These are phyloP conservation scores for Rhododendron simsii DNA, from an alignment of 148 eudicot genomes.

Conservation along the genomic window DNA sequence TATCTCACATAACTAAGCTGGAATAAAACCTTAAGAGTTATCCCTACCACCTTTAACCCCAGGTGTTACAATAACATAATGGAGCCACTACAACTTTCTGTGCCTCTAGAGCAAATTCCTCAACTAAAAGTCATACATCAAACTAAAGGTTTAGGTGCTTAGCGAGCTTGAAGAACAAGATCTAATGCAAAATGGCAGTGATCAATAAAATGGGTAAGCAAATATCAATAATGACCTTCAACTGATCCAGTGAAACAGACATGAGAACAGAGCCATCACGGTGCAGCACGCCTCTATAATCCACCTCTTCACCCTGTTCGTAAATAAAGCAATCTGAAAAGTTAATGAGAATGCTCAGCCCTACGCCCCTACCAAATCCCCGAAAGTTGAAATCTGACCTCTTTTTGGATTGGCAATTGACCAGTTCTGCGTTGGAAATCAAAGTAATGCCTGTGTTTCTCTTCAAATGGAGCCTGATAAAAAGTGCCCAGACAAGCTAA, in stretches of 20 bases:
- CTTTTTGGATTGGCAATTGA: conserved; percentile 79
- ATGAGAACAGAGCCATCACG: conserved; percentile 99
- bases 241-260: conserved; percentile 73
- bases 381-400: conserved; percentile 40
- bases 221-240: conserved; percentile 47
- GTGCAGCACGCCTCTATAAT: conserved; percentile 88
- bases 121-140: not conserved
- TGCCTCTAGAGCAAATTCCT: not conserved
- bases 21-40: not conserved
- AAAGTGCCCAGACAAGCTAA: not conserved
- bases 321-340: not conserved
- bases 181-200: not conserved
- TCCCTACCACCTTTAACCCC: not conserved
- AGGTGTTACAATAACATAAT: not conserved
- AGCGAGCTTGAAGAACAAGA: not conserved
- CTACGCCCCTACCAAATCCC: not conserved
- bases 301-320: conserved; percentile 91
- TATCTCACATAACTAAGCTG: not conserved
- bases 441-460: conserved; percentile 86
- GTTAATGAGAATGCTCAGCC: not conserved
- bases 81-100: not conserved
- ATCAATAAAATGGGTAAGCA: not conserved
- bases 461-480: conserved; percentile 84
- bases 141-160: not conserved
- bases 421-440: conserved; percentile 95